Evolutionary conservation across 768 basidiomycete species (phyloP).

Genomic region (Mrakia blollopis): DNA sequence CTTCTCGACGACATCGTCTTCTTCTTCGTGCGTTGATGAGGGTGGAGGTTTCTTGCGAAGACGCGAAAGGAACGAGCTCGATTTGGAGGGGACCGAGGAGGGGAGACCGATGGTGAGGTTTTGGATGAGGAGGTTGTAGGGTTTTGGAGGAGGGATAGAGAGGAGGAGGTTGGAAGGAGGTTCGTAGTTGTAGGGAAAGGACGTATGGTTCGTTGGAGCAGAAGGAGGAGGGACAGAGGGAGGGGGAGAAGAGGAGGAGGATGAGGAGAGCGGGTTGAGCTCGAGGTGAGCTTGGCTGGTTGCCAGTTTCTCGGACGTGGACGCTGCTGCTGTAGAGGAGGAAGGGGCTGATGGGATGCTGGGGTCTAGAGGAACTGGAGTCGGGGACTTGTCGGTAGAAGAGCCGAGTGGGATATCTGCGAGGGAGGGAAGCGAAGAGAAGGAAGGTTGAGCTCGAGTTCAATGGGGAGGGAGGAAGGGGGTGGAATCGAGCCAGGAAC

Average conservation of each 20-base stretch:
- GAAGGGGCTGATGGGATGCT: no score
- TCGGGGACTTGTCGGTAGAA: no score
- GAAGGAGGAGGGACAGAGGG: background rate
- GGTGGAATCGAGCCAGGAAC: no score
- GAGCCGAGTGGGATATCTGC: no score
- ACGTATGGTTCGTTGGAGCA: background rate
- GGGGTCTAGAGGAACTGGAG: no score
- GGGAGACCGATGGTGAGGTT: constrained; percentile 39
- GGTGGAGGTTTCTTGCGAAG: background rate
- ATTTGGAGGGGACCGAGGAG: background rate
- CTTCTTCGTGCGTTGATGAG: background rate
- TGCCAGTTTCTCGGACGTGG: no score
- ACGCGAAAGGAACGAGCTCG: constrained; percentile 18
- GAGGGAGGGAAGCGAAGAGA: no score
- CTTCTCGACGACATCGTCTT: background rate
- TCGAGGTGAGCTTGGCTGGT: background rate
- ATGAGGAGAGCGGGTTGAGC: no score
- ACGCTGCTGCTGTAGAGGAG: no score
- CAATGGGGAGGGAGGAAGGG: no score
- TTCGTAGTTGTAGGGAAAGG: background rate
- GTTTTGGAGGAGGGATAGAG: constrained; percentile 34
- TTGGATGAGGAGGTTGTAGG: constrained; percentile 35
- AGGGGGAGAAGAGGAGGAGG: no score
- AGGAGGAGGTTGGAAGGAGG: constrained; percentile 11
- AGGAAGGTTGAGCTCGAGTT: no score